Conservation (phyloP, 2,329 filamentous ascomycete genomes). For the Penicillium expansum region DNA sequence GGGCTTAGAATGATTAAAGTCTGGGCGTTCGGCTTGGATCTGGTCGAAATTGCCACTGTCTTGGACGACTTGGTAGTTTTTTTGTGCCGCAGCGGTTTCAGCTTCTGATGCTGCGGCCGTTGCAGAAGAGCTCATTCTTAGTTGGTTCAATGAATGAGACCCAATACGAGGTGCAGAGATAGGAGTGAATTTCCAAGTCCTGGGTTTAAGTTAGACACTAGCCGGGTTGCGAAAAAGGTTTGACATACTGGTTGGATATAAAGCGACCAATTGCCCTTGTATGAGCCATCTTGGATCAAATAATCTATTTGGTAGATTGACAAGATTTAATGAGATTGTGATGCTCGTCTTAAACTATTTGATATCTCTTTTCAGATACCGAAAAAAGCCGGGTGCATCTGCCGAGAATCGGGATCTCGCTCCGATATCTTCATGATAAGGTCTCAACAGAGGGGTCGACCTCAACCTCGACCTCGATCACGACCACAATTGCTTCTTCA, state of each 20-base stretch:
- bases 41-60: conserved; percentile 27
- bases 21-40: conserved; percentile 34
- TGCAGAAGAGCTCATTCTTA: conserved; percentile 9
- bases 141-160: neutral
- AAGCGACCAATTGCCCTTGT: neutral
- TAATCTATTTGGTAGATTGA: neutral
- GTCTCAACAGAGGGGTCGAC: neutral
- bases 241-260: conserved; percentile 4
- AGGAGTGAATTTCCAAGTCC: neutral
- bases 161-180: neutral
- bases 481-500: neutral
- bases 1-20: conserved; percentile 29
- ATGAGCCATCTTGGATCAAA: neutral
- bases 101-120: neutral
- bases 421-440: neutral
- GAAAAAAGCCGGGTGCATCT: neutral
- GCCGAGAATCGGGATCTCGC: neutral
- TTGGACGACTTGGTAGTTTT: conserved; percentile 23
- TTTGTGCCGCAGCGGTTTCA: conserved; percentile 4
- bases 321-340: neutral
- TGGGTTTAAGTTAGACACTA: neutral
- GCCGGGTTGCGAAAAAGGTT: neutral
- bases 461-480: neutral
- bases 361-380: neutral
- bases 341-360: neutral